A percentile compares a stretch with the other conserved stretches of the same genome.
Evolutionary conservation across 805 yeast genomes (phyloP).

Genomic region (Saccharomycopsis lassenensis): DNA sequence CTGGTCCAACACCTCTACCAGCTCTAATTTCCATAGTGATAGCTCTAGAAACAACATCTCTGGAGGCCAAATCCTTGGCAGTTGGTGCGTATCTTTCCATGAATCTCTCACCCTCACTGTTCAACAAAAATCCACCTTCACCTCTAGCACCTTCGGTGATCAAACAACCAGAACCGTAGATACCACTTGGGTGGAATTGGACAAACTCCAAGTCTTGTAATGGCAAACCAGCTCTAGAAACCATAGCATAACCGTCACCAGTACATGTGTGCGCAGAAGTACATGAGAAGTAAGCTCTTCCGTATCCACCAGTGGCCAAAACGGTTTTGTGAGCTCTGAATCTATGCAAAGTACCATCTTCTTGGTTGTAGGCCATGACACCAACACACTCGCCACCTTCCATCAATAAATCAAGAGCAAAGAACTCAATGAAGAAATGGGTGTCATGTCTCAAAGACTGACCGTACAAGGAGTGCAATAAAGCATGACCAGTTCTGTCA

Average conservation of each 20-base stretch:
- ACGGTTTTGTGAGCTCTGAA: constrained; percentile 95
- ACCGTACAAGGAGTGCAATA: constrained; percentile 91
- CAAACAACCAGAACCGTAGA: constrained; percentile 97
- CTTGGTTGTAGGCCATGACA: constrained; percentile 95
- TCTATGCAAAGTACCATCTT: constrained; percentile 96
- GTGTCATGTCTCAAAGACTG: constrained; percentile 95
- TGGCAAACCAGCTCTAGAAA: constrained; percentile 95
- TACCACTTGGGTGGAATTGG: constrained; percentile 99
- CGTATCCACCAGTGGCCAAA: constrained; percentile 98
- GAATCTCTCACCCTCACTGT: constrained; percentile 97
- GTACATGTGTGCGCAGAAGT: constrained; percentile 99
- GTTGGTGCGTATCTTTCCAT: constrained; percentile 99
- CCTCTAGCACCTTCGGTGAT: constrained; percentile 99
- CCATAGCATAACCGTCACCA: constrained; percentile 99
- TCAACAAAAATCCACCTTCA: constrained; percentile 96
- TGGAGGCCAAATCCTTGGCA: constrained; percentile 95
- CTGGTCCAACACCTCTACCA: constrained; percentile 98
- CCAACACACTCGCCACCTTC: constrained; percentile 95
- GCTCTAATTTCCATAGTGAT: constrained; percentile 97
- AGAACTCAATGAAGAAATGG: constrained; percentile 94
- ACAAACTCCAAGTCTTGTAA: constrained; percentile 95
- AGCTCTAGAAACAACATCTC: constrained; percentile 97
- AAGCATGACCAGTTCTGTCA: constrained; percentile 97
- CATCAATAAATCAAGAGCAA: constrained; percentile 89
- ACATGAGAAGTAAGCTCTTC: constrained; percentile 97